Percentiles rank a stretch among this genome's conserved stretches.
Conservation (phyloP, 352 stramenopile genomes). For the Pelagophyceae sp. region DNA sequence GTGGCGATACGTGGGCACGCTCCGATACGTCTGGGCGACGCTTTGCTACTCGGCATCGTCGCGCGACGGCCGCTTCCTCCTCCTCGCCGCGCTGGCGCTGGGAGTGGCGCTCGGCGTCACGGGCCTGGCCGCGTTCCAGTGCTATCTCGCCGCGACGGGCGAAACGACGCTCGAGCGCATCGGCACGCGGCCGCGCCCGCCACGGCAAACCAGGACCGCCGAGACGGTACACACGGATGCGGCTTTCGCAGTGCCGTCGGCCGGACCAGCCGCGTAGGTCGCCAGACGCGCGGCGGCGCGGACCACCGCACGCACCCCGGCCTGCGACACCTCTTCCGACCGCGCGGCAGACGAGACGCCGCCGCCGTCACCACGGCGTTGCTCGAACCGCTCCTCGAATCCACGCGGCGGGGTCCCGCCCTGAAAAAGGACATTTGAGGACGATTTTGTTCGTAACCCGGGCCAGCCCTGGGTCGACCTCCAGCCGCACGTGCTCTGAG, state of each 20-base stretch:
- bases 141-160: background rate
- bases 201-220: no score
- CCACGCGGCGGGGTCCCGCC: no score
- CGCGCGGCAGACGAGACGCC: background rate
- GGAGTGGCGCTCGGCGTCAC: background rate
- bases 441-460: no score
- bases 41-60: background rate
- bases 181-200: no score
- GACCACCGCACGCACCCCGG: constrained; percentile 1
- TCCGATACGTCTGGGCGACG: background rate
- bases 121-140: background rate
- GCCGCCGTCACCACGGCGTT: background rate
- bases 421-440: no score
- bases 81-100: background rate
- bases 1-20: no score
- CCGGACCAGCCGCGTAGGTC: no score
- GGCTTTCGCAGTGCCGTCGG: no score
- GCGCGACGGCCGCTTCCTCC: background rate
- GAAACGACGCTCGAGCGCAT: background rate
- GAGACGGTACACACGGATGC: no score
- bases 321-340: background rate
- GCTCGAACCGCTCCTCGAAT: background rate
- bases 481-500: no score
- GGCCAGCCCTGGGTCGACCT: no score
- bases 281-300: background rate